Evolutionary conservation across 2,329 filamentous ascomycete species (phyloP), one percentile per base, ranked within the genome.

Genomic region (Colletotrichum spaethianum): DNA sequence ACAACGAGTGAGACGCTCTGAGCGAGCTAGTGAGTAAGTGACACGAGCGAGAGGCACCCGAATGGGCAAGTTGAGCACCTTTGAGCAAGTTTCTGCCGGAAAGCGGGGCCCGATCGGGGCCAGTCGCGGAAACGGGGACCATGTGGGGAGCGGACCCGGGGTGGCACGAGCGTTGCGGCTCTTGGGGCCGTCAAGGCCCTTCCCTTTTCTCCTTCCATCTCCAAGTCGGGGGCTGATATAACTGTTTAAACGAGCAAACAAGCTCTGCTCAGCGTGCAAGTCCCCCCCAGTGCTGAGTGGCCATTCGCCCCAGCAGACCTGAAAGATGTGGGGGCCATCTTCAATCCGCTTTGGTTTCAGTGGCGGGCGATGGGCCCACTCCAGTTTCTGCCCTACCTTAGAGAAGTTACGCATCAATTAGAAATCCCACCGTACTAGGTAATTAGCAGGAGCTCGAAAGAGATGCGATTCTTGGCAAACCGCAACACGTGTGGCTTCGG

Each of bases 51-150:
- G 38, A 31, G 23, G 40, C 16, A 56, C 36, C 46, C 36, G 52
- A 70, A 36, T 66, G 67, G 61, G 67, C 42, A 63, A 66, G 74
- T 56, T 80, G 80, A 81, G 80, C 80, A 81, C 67, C 65, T 80
- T 81, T 82, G 80, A 81, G 80, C 80, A 82, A 74, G 78, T 82
- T 81, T 81, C 55, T 68, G 57, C 33, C 42, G 42, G 57, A 63
- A 69, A 72, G 64, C 57, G 69, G 69, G 38, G n/a, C 55, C 12
- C n/a, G 12, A 18, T 23, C 31, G 63, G 60, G 44, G 53, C 31
- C 12, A 3, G 31, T 33, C 61, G 4, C 23, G 53, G 31, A 60
- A 9, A 8, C 26, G 18, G 23, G 26, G 3, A 26, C 59, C 61
- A 63, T 48, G 16, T 55, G 36, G 46, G 18, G 26, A 16, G 14